These are phyloP conservation scores for Fusarium falciforme DNA, from an alignment of 2,329 filamentous ascomycete genomes.

Conservation along the genomic window DNA sequence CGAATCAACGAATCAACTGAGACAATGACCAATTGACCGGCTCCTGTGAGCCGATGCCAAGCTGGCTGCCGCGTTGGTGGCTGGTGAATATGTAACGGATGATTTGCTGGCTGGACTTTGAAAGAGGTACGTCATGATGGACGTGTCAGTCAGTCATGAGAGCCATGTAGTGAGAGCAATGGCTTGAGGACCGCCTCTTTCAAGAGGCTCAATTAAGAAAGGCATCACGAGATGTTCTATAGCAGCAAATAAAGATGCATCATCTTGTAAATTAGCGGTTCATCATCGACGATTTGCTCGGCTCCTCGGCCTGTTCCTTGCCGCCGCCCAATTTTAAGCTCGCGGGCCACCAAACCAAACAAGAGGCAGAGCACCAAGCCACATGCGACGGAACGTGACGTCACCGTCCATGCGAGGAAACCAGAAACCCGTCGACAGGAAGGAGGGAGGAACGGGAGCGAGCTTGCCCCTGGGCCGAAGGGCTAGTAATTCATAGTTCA, in stretches of 20 bases:
- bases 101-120: not conserved
- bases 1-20: slow-evolving; percentile 3
- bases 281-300: slow-evolving; percentile 28
- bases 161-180: not conserved
- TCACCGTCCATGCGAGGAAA: slow-evolving; percentile 24
- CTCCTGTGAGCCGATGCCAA: not conserved
- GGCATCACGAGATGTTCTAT: not conserved
- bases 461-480: slow-evolving; percentile 7
- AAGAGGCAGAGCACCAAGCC: slow-evolving; percentile 27
- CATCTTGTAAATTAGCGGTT: slow-evolving; percentile 16
- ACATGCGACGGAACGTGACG: slow-evolving; percentile 29
- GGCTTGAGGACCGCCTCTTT: not conserved
- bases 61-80: not conserved
- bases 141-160: not conserved
- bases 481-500: not conserved
- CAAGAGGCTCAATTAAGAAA: not conserved
- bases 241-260: slow-evolving; percentile 16
- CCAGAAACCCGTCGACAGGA: not conserved
- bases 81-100: not conserved
- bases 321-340: slow-evolving; percentile 12
- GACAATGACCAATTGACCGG: not conserved
- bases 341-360: slow-evolving; percentile 1
- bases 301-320: slow-evolving; percentile 20
- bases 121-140: not conserved
- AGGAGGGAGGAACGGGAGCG: slow-evolving; percentile 1